Conservation (phyloP, 495 filamentous ascomycete species). For the Margaritispora aquatica region DNA sequence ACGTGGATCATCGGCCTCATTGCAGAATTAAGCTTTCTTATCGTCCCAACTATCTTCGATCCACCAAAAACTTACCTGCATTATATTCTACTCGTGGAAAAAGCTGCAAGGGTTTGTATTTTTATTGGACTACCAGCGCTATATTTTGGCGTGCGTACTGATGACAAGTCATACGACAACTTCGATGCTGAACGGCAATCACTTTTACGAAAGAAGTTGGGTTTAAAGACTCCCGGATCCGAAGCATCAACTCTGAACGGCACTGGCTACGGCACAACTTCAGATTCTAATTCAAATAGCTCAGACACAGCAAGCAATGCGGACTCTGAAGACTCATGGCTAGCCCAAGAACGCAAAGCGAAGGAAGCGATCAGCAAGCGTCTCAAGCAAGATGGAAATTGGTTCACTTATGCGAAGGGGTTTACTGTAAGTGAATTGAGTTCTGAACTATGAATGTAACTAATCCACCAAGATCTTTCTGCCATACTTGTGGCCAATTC, state of each 20-base stretch:
- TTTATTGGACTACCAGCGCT: constrained; percentile 28
- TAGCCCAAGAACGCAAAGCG: constrained; percentile 41
- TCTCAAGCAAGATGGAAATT: constrained; percentile 54
- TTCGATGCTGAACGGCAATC: constrained; percentile 44
- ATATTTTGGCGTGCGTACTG: constrained; percentile 21
- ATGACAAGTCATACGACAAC: constrained; percentile 25
- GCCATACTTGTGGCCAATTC: constrained; percentile 59
- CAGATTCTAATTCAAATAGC: constrained; percentile 23
- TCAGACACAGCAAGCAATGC: constrained; percentile 28
- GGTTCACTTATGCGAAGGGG: constrained; percentile 57
- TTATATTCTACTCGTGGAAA: constrained; percentile 16
- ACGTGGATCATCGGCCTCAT: constrained; percentile 46
- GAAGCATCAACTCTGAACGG: constrained; percentile 19
- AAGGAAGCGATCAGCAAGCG: constrained; percentile 49
- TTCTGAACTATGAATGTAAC: no score
- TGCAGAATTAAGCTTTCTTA: constrained; percentile 40
- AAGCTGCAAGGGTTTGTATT: constrained; percentile 24
- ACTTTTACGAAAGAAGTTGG: constrained; percentile 35
- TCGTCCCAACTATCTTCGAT: constrained; percentile 18
- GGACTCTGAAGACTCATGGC: constrained; percentile 38
- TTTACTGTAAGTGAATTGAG: constrained; percentile 39
- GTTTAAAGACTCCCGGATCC: constrained; percentile 3
- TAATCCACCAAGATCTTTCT: constrained; percentile 62
- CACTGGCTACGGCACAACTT: constrained; percentile 40
- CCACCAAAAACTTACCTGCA: constrained; percentile 12